A percentile compares a stretch with the other conserved stretches of the same genome.
These are phyloP conservation scores for Calonectria pseudoreteaudii DNA, from an alignment of 2,329 filamentous ascomycete species.

Conservation along the genomic window DNA sequence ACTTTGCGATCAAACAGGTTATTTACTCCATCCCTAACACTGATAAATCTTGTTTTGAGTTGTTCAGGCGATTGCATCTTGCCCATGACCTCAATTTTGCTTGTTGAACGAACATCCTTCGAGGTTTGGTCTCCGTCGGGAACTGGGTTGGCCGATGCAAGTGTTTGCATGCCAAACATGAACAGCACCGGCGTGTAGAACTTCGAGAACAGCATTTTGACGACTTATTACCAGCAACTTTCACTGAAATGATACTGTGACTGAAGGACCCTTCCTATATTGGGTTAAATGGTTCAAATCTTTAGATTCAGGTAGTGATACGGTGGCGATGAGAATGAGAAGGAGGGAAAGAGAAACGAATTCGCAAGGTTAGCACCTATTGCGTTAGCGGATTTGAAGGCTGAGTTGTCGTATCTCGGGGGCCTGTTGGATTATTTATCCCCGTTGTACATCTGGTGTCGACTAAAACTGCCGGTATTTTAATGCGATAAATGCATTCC, in stretches of 20 bases:
- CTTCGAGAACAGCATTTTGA: not conserved
- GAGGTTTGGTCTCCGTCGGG: not conserved
- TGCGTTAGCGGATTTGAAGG: not conserved
- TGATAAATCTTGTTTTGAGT: not conserved
- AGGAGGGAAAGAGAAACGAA: not conserved
- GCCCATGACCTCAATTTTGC: not conserved
- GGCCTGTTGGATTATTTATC: not conserved
- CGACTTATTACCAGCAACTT: not conserved
- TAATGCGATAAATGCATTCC: not conserved
- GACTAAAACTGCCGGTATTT: not conserved
- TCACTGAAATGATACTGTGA: not conserved
- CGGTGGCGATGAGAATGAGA: not conserved
- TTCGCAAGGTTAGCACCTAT: not conserved
- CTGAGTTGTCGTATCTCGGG: fast-evolving
- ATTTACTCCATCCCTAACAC: not conserved
- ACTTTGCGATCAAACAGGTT: not conserved
- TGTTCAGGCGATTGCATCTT: not conserved
- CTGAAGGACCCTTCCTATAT: not conserved
- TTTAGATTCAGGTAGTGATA: not conserved
- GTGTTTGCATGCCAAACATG: not conserved
- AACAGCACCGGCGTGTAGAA: not conserved
- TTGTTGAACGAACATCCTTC: not conserved
- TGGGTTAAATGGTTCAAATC: not conserved
- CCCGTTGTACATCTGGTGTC: not conserved
- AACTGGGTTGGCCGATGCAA: not conserved